Conservation (phyloP, 306 rosid genomes). For the Prunus campanulata region DNA sequence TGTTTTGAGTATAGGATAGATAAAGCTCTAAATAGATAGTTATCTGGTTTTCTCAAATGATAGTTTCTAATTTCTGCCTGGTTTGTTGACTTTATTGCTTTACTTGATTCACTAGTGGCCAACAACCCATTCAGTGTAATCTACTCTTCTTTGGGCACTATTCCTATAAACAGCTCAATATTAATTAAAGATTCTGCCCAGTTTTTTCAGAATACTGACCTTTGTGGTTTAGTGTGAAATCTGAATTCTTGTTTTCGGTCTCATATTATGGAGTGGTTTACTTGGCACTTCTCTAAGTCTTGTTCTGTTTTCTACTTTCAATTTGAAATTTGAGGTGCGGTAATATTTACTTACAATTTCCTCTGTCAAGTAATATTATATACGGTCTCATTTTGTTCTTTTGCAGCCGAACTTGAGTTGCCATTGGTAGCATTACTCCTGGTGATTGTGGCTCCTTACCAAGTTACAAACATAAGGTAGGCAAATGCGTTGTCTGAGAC, state of each 20-base stretch:
- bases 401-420: slow-evolving; percentile 82
- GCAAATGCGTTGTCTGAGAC: slow-evolving; percentile 18
- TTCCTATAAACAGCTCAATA: not conserved
- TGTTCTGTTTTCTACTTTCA: slow-evolving; percentile 12
- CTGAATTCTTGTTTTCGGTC: not conserved
- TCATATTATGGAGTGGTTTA: not conserved
- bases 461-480: slow-evolving; percentile 53
- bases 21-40: not conserved
- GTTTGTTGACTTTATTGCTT: not conserved
- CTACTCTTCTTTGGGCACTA: not conserved
- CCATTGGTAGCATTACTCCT: slow-evolving; percentile 72
- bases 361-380: not conserved
- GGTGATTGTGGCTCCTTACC: slow-evolving; percentile 75
- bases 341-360: not conserved
- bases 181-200: not conserved
- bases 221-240: not conserved
- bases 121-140: not conserved
- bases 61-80: not conserved
- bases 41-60: not conserved
- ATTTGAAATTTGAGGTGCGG: not conserved
- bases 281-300: slow-evolving; percentile 9
- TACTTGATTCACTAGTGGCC: not conserved
- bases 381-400: slow-evolving; percentile 14
- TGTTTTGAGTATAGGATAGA: not conserved
- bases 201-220: not conserved